phyloP scores from a whole-genome alignment of 148 eudicot species.

The Talinum fruticosum region DNA sequence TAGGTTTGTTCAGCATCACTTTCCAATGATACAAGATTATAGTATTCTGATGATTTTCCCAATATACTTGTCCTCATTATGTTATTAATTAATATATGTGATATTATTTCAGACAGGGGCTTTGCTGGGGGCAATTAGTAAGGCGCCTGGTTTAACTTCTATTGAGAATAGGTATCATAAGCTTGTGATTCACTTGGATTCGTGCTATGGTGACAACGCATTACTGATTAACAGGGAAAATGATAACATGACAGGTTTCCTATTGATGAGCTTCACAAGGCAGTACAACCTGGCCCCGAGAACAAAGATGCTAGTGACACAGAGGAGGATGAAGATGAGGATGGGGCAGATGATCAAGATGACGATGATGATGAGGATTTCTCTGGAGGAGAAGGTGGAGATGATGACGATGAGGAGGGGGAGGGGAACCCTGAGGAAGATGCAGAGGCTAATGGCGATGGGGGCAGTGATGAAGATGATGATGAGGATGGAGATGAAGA shows the following conservation, averaged over 20 bases:
- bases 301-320: conserved; percentile 56
- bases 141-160: conserved; percentile 29
- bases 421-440: conserved; percentile 41
- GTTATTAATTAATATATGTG: not conserved
- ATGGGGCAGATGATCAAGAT: conserved; percentile 36
- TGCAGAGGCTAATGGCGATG: conserved; percentile 30
- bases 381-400: conserved; percentile 47
- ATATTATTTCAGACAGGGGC: conserved; percentile 46
- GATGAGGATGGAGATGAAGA: conserved; percentile 38
- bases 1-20: not conserved
- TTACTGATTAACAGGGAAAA: not conserved
- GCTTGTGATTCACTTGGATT: not conserved
- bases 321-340: conserved; percentile 43
- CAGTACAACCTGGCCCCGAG: conserved; percentile 36
- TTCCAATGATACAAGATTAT: not conserved
- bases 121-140: conserved; percentile 38
- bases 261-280: conserved; percentile 32
- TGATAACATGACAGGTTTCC: conserved; percentile 40
- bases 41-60: not conserved
- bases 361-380: conserved; percentile 56
- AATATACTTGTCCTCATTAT: not conserved
- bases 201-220: not conserved
- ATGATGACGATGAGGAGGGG: conserved; percentile 36
- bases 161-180: conserved; percentile 20
- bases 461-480: conserved; percentile 40